Evolutionary conservation across 2,329 filamentous ascomycete species (phyloP).

Genomic region (Falciphora oryzae): DNA sequence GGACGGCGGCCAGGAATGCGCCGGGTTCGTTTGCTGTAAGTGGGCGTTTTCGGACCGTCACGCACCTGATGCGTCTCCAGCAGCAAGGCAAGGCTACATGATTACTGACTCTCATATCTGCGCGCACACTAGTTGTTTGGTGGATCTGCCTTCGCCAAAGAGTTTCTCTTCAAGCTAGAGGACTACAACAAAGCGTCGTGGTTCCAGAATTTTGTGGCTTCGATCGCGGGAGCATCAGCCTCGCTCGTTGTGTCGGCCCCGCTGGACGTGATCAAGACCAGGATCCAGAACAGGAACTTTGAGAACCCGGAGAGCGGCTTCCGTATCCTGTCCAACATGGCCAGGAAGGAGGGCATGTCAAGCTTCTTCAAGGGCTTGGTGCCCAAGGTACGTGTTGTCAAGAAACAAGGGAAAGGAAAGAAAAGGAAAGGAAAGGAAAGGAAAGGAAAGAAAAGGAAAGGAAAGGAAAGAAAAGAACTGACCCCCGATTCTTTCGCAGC

Average conservation of each 20-base stretch:
- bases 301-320: slow-evolving; percentile 95
- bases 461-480: slow-evolving; percentile 4
- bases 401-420: no score
- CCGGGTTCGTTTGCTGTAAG: slow-evolving; percentile 92
- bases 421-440: neutral
- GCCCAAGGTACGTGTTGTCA: slow-evolving; percentile 65
- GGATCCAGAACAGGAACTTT: slow-evolving; percentile 98
- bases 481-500: slow-evolving; percentile 33
- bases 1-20: slow-evolving; percentile 95
- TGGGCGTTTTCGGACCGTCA: neutral
- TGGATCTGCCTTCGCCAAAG: slow-evolving; percentile 94
- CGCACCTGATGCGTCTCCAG: neutral
- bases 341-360: slow-evolving; percentile 75
- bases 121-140: slow-evolving; percentile 74
- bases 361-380: slow-evolving; percentile 98
- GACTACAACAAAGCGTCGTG: slow-evolving; percentile 96
- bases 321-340: slow-evolving; percentile 88
- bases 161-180: slow-evolving; percentile 81
- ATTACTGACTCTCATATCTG: neutral
- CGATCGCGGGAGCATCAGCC: slow-evolving; percentile 88
- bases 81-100: neutral
- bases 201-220: slow-evolving; percentile 96
- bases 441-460: neutral
- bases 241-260: slow-evolving; percentile 96
- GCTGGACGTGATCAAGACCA: slow-evolving; percentile 95